Evolutionary conservation across 371 early-diverging fungal species (phyloP).

Genomic region (Globomyces sp.): DNA sequence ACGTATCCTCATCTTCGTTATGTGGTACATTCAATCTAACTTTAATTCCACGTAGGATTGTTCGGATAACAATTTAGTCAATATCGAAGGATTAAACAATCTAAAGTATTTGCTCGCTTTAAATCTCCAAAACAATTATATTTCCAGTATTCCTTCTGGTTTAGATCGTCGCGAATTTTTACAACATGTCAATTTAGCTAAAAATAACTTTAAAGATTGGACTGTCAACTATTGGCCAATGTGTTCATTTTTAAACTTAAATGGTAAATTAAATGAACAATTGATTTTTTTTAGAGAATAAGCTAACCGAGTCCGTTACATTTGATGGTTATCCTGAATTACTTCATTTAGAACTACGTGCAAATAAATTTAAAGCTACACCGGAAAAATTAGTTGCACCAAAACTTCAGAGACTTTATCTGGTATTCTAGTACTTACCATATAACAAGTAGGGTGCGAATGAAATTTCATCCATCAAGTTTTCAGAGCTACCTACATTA

Average conservation of each 20-base stretch:
- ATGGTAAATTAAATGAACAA: constrained; percentile 32
- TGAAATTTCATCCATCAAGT: constrained; percentile 29
- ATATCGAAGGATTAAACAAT: constrained; percentile 32
- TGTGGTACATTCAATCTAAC: constrained; percentile 22
- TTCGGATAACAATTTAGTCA: constrained; percentile 37
- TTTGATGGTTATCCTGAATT: constrained; percentile 42
- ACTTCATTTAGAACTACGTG: constrained; percentile 41
- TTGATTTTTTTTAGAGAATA: constrained; percentile 34
- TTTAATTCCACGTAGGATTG: constrained; percentile 27
- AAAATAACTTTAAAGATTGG: constrained; percentile 26
- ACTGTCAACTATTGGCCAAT: constrained; percentile 35
- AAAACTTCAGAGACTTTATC: constrained; percentile 45
- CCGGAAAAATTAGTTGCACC: constrained; percentile 28
- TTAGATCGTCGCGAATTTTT: constrained; percentile 44
- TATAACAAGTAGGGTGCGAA: constrained; percentile 31
- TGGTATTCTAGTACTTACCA: constrained; percentile 20
- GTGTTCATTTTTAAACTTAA: constrained; percentile 44
- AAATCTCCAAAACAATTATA: constrained; percentile 39
- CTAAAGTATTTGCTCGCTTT: constrained; percentile 44
- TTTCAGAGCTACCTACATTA: constrained; percentile 33
- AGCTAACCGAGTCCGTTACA: constrained; percentile 28
- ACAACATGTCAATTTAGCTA: constrained; percentile 45
- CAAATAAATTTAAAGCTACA: constrained; percentile 34
- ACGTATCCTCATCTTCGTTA: constrained; percentile 46
- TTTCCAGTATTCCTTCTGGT: constrained; percentile 33